These are phyloP conservation scores for Clitopilus hobsonii DNA, from an alignment of 768 basidiomycete species.

Conservation along the genomic window DNA sequence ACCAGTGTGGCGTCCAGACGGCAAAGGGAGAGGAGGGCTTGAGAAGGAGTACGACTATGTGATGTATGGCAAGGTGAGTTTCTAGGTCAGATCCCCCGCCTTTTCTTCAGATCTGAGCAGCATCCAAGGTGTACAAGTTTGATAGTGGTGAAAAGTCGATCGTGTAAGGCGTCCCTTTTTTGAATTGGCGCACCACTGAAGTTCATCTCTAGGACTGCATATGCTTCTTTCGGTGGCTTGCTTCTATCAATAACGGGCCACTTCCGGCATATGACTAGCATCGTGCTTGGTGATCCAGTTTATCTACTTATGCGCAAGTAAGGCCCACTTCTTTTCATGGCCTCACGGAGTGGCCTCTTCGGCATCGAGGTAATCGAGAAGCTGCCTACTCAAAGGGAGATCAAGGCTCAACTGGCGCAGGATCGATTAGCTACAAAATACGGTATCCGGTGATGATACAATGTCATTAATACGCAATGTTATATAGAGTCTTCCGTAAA, in stretches of 20 bases:
- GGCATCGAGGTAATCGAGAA: not conserved
- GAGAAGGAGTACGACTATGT: conserved; percentile 99
- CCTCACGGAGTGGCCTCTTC: too few species aligned
- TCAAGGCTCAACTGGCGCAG: too few species aligned
- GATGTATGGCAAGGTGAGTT: conserved; percentile 91
- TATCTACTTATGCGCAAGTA: conserved; percentile 85
- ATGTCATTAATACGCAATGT: conserved; percentile 1
- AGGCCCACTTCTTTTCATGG: too few species aligned
- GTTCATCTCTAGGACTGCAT: conserved; percentile 69
- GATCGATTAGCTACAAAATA: not conserved
- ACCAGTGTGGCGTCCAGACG: conserved; percentile 82
- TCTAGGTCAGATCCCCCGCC: not conserved
- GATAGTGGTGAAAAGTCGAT: conserved; percentile 80
- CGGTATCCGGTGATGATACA: not conserved
- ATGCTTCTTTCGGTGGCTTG: conserved; percentile 94
- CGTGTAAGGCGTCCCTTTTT: conserved; percentile 60
- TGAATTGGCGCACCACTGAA: not conserved
- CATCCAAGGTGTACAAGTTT: conserved; percentile 93
- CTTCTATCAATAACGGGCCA: conserved; percentile 92
- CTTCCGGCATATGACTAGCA: conserved; percentile 85
- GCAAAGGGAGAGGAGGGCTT: conserved; percentile 72
- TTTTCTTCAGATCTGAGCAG: not conserved
- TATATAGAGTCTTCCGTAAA: conserved; percentile 3
- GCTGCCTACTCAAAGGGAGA: too few species aligned
- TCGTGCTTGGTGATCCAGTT: conserved; percentile 91